These are phyloP conservation scores for Trapa incisa DNA, from an alignment of 345 rosid genomes.

Conservation along the genomic window DNA sequence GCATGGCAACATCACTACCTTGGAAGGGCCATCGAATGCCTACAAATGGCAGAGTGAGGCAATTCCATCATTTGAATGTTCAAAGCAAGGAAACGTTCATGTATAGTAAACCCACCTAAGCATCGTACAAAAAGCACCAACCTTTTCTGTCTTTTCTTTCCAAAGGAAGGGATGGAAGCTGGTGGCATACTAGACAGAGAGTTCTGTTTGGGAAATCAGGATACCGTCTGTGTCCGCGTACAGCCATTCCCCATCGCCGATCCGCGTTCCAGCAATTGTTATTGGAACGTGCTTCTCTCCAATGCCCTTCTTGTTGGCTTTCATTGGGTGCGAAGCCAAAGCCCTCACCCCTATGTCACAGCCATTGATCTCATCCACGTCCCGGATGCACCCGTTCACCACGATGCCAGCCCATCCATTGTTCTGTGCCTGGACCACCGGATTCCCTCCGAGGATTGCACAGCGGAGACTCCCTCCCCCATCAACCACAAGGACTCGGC, in stretches of 20 bases:
- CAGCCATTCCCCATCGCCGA: constrained; percentile 16
- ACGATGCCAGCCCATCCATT: constrained; percentile 47
- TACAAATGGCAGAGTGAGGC: not conserved
- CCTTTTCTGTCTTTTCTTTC: not conserved
- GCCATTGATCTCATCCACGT: constrained; percentile 43
- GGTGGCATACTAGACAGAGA: constrained; percentile 4
- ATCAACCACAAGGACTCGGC: constrained; percentile 20
- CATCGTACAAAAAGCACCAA: not conserved
- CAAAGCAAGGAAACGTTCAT: not conserved
- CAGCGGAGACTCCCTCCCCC: constrained; percentile 18
- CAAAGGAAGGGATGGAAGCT: not conserved
- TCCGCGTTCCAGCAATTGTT: constrained; percentile 17
- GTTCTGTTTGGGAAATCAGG: constrained; percentile 11
- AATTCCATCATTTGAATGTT: not conserved
- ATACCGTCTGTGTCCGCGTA: constrained; percentile 18
- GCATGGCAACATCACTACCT: not conserved
- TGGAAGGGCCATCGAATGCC: not conserved
- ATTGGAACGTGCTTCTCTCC: constrained; percentile 16
- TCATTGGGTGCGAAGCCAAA: constrained; percentile 41
- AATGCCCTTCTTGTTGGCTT: constrained; percentile 27
- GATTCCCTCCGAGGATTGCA: constrained; percentile 20
- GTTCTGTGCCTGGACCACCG: constrained; percentile 29
- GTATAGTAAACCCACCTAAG: not conserved
- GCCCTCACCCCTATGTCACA: constrained; percentile 46
- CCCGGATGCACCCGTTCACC: constrained; percentile 41